Evolutionary conservation across 1,284 basidiomycete genomes (phyloP).

Genomic region (Cryptococcus jaspeensis): DNA sequence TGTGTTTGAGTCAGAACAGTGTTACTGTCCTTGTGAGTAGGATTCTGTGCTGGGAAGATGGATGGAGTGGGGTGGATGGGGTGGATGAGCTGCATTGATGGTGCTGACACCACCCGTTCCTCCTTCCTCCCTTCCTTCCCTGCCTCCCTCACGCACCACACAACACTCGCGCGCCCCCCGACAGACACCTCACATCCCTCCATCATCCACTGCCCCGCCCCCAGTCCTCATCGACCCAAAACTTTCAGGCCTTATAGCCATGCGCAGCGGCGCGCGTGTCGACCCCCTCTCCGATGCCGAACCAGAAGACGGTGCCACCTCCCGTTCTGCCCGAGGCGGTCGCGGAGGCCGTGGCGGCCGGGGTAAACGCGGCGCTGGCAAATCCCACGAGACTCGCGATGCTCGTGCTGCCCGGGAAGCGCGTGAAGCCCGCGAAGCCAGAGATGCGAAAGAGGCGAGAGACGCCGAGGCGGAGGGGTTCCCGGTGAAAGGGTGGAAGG

Average conservation of each 20-base stretch:
- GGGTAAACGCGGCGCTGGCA: too few species aligned
- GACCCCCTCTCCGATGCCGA: conserved; percentile 1
- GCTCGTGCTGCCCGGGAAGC: too few species aligned
- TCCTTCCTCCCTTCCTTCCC: neutral
- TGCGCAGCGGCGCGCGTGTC: neutral
- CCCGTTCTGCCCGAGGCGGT: too few species aligned
- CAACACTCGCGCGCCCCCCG: neutral
- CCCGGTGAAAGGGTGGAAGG: neutral
- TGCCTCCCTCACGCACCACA: neutral
- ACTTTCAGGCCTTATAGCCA: neutral
- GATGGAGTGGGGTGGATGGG: too few species aligned
- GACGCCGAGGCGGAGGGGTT: neutral
- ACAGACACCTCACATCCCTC: conserved; percentile 41
- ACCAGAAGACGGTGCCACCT: conserved; percentile 4
- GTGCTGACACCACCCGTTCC: neutral
- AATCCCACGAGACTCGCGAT: too few species aligned
- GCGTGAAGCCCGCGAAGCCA: too few species aligned
- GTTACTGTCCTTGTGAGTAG: conserved; percentile 27
- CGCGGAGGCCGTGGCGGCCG: too few species aligned
- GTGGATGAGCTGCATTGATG: neutral
- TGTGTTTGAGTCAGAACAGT: conserved; percentile 27
- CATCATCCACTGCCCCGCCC: conserved; percentile 28
- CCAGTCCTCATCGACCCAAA: conserved; percentile 21
- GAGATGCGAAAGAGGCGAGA: too few species aligned
- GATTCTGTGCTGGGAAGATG: too few species aligned